These are phyloP conservation scores for Tagetes erecta DNA, from an alignment of 129 eudicot genomes.

Conservation along the genomic window DNA sequence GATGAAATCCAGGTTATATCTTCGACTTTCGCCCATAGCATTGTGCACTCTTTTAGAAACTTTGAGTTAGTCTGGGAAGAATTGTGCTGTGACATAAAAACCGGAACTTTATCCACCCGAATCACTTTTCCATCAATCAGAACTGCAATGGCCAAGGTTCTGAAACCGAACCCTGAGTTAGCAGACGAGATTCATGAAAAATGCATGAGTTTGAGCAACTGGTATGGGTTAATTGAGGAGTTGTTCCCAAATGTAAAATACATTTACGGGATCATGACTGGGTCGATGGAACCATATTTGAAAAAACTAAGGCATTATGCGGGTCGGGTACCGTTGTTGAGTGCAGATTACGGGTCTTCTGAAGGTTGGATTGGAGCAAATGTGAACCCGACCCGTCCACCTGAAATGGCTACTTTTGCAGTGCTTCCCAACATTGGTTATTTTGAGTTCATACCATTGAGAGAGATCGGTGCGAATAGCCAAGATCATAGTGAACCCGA, in stretches of 20 bases:
- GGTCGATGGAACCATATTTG: conserved; percentile 94
- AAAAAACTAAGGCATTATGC: conserved; percentile 92
- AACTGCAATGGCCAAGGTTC: conserved; percentile 58
- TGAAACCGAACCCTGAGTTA: conserved; percentile 71
- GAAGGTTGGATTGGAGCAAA: conserved; percentile 99
- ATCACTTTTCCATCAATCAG: conserved; percentile 64
- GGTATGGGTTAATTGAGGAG: conserved; percentile 81
- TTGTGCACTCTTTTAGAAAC: conserved; percentile 74
- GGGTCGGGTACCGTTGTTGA: conserved; percentile 66
- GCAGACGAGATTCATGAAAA: conserved; percentile 54
- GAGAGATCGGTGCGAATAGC: conserved; percentile 36
- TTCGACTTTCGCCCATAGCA: conserved; percentile 95
- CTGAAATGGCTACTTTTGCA: conserved; percentile 75
- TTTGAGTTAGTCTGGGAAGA: conserved; percentile 84
- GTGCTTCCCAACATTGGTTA: conserved; percentile 89
- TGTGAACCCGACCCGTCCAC: conserved; percentile 72
- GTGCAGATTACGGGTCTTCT: conserved; percentile 95
- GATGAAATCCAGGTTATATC: conserved; percentile 68
- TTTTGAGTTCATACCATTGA: conserved; percentile 85
- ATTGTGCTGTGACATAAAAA: conserved; percentile 57
- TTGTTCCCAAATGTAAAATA: conserved; percentile 86
- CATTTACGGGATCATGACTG: conserved; percentile 94
- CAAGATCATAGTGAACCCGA: conserved; percentile 19
- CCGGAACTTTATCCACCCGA: conserved; percentile 51
- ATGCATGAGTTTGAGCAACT: conserved; percentile 63